phyloP scores from a whole-genome alignment of 768 basidiomycete genomes.

The Chalciporus pseudorubinellus region DNA sequence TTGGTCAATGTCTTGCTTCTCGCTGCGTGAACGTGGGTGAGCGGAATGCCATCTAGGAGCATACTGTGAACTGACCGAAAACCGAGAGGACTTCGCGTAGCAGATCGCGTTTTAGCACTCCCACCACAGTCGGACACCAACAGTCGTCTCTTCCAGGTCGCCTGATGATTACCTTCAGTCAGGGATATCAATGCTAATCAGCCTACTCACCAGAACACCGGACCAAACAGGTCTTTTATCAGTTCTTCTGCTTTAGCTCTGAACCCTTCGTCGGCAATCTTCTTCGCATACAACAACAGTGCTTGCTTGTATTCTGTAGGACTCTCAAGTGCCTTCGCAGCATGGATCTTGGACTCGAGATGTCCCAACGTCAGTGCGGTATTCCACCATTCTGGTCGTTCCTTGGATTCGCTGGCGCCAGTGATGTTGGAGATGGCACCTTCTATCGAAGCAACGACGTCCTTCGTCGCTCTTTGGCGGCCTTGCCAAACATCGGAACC shows the following conservation, averaged over 20 bases:
- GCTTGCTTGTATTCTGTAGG: constrained; percentile 81
- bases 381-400: constrained; percentile 76
- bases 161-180: constrained; percentile 37
- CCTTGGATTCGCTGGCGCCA: constrained; percentile 38
- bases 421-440: constrained; percentile 52
- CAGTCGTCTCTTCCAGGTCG: constrained; percentile 59
- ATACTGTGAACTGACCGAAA: constrained; percentile 58
- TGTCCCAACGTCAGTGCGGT: constrained; percentile 84
- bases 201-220: constrained; percentile 76
- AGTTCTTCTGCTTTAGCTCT: constrained; percentile 87
- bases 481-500: constrained; percentile 84
- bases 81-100: constrained; percentile 74
- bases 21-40: constrained; percentile 39
- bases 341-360: constrained; percentile 78
- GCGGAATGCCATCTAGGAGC: not conserved
- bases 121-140: constrained; percentile 71
- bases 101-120: constrained; percentile 77
- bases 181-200: not conserved
- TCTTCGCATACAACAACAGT: constrained; percentile 74
- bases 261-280: constrained; percentile 88
- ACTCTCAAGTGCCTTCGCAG: constrained; percentile 74
- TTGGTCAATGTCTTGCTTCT: constrained; percentile 72
- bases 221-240: constrained; percentile 86
- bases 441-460: constrained; percentile 52
- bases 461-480: constrained; percentile 54